A percentile compares a stretch with the other conserved stretches of the same genome.
phyloP scores from a whole-genome alignment of 169 alveolate genomes.

The Plasmodium gaboni region DNA sequence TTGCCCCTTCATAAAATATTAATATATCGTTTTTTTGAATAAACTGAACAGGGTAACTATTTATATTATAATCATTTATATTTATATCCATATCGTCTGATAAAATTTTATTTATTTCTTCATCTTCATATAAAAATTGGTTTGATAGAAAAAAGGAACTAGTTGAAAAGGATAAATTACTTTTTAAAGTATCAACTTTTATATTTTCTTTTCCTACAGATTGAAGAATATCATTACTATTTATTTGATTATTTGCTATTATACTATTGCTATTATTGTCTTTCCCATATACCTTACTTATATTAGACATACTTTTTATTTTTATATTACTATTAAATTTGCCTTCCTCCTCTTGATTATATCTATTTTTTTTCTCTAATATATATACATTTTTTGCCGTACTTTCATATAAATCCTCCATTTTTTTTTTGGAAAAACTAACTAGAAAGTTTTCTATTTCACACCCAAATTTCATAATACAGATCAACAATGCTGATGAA shows the following conservation, averaged over 20 bases:
- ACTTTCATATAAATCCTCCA: constrained; percentile 57
- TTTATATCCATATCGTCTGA: constrained; percentile 38
- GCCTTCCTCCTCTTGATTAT: too few relatives aligned
- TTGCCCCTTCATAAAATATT: constrained; percentile 61
- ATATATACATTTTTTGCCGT: constrained; percentile 65
- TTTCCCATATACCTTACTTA: too few relatives aligned
- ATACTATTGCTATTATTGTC: too few relatives aligned
- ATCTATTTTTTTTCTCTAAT: constrained; percentile 21
- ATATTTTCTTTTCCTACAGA: too few relatives aligned
- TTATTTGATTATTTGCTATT: too few relatives aligned
- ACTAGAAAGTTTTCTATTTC: constrained; percentile 62
- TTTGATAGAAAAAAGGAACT: too few relatives aligned
- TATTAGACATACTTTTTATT: too few relatives aligned
- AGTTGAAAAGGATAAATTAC: too few relatives aligned
- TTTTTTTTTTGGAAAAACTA: constrained; percentile 56
- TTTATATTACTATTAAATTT: too few relatives aligned
- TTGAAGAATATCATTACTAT: too few relatives aligned
- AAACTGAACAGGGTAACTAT: constrained; percentile 67
- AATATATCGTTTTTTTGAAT: constrained; percentile 55
- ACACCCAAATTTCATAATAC: constrained; percentile 61
- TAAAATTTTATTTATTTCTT: constrained; percentile 19
- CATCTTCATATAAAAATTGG: not conserved
- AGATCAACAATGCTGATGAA: constrained; percentile 62
- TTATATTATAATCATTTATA: constrained; percentile 49
- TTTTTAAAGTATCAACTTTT: too few relatives aligned